These are phyloP conservation scores for Biscogniauxia sp. DNA, from an alignment of 2,329 filamentous ascomycete species.

Conservation along the genomic window DNA sequence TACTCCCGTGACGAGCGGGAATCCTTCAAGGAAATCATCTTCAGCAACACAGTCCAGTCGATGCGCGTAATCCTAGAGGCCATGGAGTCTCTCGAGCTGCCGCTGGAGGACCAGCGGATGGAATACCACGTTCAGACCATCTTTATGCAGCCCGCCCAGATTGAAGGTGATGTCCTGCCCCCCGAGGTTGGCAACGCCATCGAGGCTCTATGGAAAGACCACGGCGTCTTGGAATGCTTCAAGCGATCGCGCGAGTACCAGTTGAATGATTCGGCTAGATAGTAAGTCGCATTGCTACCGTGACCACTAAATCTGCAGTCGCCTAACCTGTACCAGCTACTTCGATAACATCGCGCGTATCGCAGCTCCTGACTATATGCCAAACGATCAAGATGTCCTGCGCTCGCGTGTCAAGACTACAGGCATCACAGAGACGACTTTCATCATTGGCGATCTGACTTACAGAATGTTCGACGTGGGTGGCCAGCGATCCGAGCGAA, in stretches of 20 bases:
- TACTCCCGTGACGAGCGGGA: conserved; percentile 87
- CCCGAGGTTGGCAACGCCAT: conserved; percentile 92
- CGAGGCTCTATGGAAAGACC: conserved; percentile 88
- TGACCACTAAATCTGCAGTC: not conserved
- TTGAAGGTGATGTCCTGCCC: conserved; percentile 91
- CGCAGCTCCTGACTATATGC: conserved; percentile 86
- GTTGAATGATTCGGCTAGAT: conserved; percentile 93
- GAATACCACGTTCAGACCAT: conserved; percentile 98
- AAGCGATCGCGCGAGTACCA: conserved; percentile 95
- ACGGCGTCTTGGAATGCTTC: conserved; percentile 91
- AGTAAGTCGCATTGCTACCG: conserved; percentile 58
- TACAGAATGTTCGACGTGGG: conserved; percentile 98
- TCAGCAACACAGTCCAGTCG: conserved; percentile 68
- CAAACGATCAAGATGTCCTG: conserved; percentile 92
- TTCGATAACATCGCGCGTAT: conserved; percentile 95
- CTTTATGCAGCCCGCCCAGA: conserved; percentile 97
- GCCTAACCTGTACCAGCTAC: conserved; percentile 58
- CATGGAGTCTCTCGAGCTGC: conserved; percentile 70
- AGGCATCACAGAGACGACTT: conserved; percentile 94
- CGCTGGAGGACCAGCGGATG: conserved; percentile 85
- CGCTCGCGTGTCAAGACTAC: conserved; percentile 97
- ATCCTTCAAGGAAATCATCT: conserved; percentile 70
- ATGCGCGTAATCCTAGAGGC: conserved; percentile 69
- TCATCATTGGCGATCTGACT: conserved; percentile 90
- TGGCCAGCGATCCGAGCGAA: conserved; percentile 91